Evolutionary conservation across 306 rosid genomes (phyloP), one percentile per base, ranked within the genome.

Genomic region (Glycyrrhiza uralensis): DNA sequence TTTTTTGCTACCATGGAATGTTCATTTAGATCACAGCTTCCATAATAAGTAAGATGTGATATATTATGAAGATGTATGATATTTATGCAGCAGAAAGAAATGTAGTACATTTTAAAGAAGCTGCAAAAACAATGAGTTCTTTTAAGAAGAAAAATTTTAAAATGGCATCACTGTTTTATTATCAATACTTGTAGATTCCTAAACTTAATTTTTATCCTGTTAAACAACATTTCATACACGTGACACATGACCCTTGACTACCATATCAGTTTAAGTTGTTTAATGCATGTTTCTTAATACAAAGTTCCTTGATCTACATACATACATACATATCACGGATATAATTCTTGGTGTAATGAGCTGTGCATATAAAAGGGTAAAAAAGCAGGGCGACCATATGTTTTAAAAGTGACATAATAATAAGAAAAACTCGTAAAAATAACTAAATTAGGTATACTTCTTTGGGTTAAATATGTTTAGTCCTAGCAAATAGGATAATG

Each of bases 1-100:
- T 77, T 64, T n/a, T 77, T 73, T 73, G 39, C 58, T 18, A 28
- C 62, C 4, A 39, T 45, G 24, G 79, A 80, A 81, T 64, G 76
- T 81, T 69, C 67, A 61, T 62, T 56, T 44, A 20, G 19, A 55
- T 69, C 80, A 46, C 23, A 58, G 28, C 69, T 71, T 47, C 82
- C 60, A 50, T 39, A 64, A 35, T 46, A 54, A 51, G 72, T 28
- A 56, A 79, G 23, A 3, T 17, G 3, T 75, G 66, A 19, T 23
- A 19, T 23, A 19, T 8, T 17, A 38, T 72, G 6, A 46, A 70
- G 0, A 26, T 69, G 54, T 63, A 33, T 56, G 17, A 33, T 23
- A 15, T 44, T 42, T 45, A 42, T 18, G 28, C 49, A 24, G 15
- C 3, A 23, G 18, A 56, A 15, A 26, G 14, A 7, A 6, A 28